Base-by-base conservation (phyloP, 2,329 filamentous ascomycete species). In the Sporothrix variecibatus region DNA sequence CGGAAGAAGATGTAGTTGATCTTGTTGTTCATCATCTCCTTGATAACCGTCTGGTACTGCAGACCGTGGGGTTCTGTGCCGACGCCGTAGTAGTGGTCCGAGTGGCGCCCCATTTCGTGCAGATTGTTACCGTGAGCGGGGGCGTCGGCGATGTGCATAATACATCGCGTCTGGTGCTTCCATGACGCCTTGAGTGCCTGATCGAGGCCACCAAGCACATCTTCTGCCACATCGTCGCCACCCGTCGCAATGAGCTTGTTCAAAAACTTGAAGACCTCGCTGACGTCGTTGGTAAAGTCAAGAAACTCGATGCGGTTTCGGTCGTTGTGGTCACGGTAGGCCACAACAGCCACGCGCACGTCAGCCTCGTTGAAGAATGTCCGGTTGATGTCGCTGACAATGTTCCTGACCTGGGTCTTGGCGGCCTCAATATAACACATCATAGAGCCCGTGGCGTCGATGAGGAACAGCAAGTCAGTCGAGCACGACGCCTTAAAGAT, bases 381-480 rank as follows among this genome's bases (percentile, higher is more conserved):
- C 4, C 60, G 53, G 17, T 78, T 77, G 71, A 83, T 80, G 8
- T 82, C 81, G 1, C 75, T 72, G 20, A 83, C 76, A 46, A 83
- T 83, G 67, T 71, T 77, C 73, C 75, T 78, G 62, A 83, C 79
- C 69, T 83, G 82, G 1, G 78, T 70, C 64, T 82, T 83, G 9
- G 81, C 81, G 0, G 80, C 79, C 0, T 78, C 73, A 20, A 83
- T 81, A 69, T 81, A 79, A 0, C 71, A 43, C 0, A 20, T 7
- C 82, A 83, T 83, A 0, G 82, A 83, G 0, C 73, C 73, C 0
- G 82, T 83, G 0, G 80, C 81, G 73, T 84, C 82, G 9, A 83
- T 80, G 34, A 83, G 78, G 67, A 84, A 84, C 0, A 83, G 71
- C 46, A 83, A 31, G 67, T 83, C 82, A 3, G 81, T 82, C 0